phyloP scores from a whole-genome alignment of 2,329 filamentous ascomycete species.

The Alternaria infectoria region DNA sequence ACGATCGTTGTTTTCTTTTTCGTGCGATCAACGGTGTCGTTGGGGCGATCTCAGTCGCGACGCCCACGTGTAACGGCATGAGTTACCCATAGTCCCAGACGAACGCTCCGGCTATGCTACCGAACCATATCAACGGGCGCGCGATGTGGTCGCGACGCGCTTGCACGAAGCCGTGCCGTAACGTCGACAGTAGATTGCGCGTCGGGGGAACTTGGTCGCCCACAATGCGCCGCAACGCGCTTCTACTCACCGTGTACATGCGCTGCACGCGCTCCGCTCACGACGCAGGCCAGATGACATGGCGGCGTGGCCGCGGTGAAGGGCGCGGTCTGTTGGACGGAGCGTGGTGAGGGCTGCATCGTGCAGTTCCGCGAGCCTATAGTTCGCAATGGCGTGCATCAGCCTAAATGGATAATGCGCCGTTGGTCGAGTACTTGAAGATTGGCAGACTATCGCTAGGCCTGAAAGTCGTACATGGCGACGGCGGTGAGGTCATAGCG shows the following conservation, averaged over 20 bases:
- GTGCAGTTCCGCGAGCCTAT: constrained; percentile 28
- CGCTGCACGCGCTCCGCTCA: constrained; percentile 12
- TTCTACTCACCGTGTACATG: constrained; percentile 8
- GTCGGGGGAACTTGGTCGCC: constrained; percentile 5
- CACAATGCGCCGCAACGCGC: constrained; percentile 8
- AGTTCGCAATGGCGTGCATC: constrained; percentile 19
- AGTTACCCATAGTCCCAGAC: constrained; percentile 10
- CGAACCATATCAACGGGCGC: constrained; percentile 33
- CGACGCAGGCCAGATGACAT: constrained; percentile 9
- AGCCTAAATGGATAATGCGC: constrained; percentile 42
- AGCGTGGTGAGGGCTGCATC: constrained; percentile 24
- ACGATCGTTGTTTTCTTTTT: constrained; percentile 2
- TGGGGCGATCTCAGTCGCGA: constrained; percentile 14
- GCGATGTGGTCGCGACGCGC: constrained; percentile 10
- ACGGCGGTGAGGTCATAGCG: constrained; percentile 23
- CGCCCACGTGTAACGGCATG: constrained; percentile 30
- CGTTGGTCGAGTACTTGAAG: constrained; percentile 35
- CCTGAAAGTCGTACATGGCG: constrained; percentile 12
- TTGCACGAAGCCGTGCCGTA: background rate
- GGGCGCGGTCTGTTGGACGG: constrained; percentile 9
- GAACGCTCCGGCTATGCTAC: constrained; percentile 29
- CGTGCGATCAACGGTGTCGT: constrained; percentile 19
- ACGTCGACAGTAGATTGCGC: background rate
- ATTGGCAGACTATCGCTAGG: constrained; percentile 22
- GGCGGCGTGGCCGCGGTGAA: constrained; percentile 5